A percentile compares a stretch with the other conserved stretches of the same genome.
Conservation (phyloP, 2,329 filamentous ascomycete species). For the Neonectria hederae region DNA sequence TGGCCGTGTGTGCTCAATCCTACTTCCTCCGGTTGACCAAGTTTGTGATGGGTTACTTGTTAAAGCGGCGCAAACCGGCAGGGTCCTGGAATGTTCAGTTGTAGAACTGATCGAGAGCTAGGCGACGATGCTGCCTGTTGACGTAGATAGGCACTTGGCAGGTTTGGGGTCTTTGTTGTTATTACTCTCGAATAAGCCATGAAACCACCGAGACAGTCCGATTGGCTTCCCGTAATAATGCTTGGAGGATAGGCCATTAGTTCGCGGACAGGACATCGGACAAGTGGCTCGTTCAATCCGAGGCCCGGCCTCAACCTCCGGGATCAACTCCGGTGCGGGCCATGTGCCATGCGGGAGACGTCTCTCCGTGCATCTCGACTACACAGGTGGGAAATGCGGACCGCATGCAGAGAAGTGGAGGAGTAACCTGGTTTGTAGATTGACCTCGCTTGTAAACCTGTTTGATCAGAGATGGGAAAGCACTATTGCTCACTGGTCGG, state of each 20-base stretch:
- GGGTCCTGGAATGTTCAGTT: conserved; percentile 7
- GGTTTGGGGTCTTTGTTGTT: too few species aligned
- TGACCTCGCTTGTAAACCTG: conserved; percentile 22
- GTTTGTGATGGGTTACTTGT: conserved; percentile 18
- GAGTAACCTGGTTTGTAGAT: conserved; percentile 18
- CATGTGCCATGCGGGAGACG: conserved; percentile 17
- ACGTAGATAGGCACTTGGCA: neutral
- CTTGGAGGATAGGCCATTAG: neutral
- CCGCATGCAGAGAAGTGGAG: conserved; percentile 28
- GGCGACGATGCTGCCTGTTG: neutral
- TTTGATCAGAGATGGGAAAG: conserved; percentile 6
- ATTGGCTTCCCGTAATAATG: neutral
- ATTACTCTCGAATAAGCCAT: neutral
- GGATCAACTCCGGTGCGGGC: conserved; percentile 30
- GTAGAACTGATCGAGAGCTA: neutral
- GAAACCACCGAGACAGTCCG: neutral
- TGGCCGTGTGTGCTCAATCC: conserved; percentile 24
- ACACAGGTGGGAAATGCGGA: conserved; percentile 8
- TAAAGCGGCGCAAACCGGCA: conserved; percentile 19
- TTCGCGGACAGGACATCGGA: neutral
- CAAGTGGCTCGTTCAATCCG: neutral
- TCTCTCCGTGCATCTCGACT: neutral
- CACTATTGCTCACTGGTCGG: conserved; percentile 20
- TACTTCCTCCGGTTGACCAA: conserved; percentile 24
- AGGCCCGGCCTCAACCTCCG: conserved; percentile 34